Conservation (phyloP, 495 filamentous ascomycete genomes). For the Hyphodiscus hymeniophilus region DNA sequence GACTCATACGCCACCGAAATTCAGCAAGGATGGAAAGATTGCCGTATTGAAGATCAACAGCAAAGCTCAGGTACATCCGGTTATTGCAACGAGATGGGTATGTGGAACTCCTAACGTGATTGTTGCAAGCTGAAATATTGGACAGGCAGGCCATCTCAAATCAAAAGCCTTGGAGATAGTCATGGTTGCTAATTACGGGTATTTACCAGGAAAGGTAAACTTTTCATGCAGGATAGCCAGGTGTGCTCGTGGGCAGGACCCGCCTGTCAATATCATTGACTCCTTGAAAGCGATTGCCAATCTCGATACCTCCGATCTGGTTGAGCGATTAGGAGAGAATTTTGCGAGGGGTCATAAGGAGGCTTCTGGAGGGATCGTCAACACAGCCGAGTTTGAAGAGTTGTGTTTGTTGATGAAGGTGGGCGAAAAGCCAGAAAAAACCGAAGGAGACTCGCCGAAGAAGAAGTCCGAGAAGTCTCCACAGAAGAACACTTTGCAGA, state of each 20-base stretch:
- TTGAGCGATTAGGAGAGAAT: slow-evolving; percentile 40
- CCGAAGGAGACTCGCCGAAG: slow-evolving; percentile 25
- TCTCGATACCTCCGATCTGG: slow-evolving; percentile 30
- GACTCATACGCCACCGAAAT: slow-evolving; percentile 46
- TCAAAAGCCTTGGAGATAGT: slow-evolving; percentile 45
- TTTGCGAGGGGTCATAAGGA: slow-evolving; percentile 53
- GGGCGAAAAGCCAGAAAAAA: slow-evolving; percentile 35
- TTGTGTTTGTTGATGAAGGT: slow-evolving; percentile 43
- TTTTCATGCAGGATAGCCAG: slow-evolving; percentile 50
- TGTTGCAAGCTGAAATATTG: neutral
- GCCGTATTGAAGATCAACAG: slow-evolving; percentile 47
- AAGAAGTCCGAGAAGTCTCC: slow-evolving; percentile 16
- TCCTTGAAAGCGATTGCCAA: slow-evolving; percentile 37
- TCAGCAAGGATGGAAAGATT: slow-evolving; percentile 45
- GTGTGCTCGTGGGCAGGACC: slow-evolving; percentile 33
- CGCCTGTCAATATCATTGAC: slow-evolving; percentile 48
- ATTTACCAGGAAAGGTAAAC: slow-evolving; percentile 44
- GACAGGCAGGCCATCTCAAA: slow-evolving; percentile 35
- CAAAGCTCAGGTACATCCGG: slow-evolving; percentile 46
- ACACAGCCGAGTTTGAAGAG: slow-evolving; percentile 46
- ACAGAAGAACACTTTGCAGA: slow-evolving; percentile 40
- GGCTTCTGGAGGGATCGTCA: slow-evolving; percentile 49
- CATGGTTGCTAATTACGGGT: slow-evolving; percentile 50
- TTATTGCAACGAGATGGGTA: slow-evolving; percentile 50
- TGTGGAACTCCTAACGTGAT: neutral